Evolutionary conservation across 805 yeast species (phyloP), one percentile per base, ranked within the genome.

Genomic region (Scheffersomyces amazonensis): DNA sequence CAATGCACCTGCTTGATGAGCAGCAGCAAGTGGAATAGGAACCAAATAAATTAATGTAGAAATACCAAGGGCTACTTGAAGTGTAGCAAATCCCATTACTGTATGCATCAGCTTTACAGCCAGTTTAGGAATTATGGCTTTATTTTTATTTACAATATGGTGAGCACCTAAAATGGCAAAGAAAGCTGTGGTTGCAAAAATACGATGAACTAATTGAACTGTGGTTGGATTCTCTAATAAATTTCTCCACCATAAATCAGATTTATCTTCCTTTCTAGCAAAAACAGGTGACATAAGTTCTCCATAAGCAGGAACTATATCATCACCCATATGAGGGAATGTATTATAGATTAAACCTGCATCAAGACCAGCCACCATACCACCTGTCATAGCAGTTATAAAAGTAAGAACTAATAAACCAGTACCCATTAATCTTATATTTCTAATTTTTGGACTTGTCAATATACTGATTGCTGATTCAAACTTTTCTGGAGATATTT

Each of bases 281-380:
- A 71, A 93, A 15, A 75, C 73, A 4, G 83, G 80, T 33, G 86
- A 84, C 71, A 90, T 77, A 35, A 93, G 68, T 60, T 93, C 99
- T 46, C 74, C 66, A n/a, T 56, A 62, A 13, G 85, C 75, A 8
- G 99, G 99, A 27, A 85, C 47, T 66, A 76, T 74, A 29, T 76
- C 78, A 35, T 87, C 87, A 30, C 98, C 98, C 99, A 93, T 93
- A 52, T 83, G 86, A 22, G 99, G 99, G 76, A 89, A 93, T 3
- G 95, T 83, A 62, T 93, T 93, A 64, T 93, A 93, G 48, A 93
- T 89, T 62, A 90, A 71, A 35, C 99, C 99, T 2, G 99, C 99
- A 64, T 93, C 99, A 39, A 93, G 71, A 7, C 99, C 99, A 12
- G 99, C 99, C 32, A 93, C 99, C 73, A 93, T 80, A 12, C 96